Conservation (phyloP, 345 rosid species). For the Cardamine resedifolia region DNA sequence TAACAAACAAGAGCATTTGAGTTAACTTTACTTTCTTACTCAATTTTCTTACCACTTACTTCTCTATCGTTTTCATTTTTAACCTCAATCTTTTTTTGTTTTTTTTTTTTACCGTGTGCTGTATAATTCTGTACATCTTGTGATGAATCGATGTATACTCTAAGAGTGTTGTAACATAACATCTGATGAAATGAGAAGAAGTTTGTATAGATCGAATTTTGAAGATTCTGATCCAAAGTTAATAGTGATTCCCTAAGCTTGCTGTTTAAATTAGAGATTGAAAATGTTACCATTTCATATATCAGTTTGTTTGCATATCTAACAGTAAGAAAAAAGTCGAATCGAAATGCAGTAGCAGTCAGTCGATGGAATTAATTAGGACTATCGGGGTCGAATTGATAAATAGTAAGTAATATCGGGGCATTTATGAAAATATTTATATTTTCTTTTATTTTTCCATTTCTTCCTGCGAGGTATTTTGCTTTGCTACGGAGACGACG, state of each 20-base stretch:
- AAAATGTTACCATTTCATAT: not conserved
- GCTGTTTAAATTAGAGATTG: not conserved
- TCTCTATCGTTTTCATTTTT: not conserved
- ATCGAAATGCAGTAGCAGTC: not conserved
- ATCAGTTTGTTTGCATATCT: no score
- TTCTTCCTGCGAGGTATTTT: not conserved
- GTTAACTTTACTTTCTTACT: conserved; percentile 11
- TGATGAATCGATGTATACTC: not conserved
- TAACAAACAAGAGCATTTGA: conserved; percentile 37
- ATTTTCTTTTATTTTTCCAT: not conserved
- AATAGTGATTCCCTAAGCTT: not conserved
- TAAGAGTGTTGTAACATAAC: not conserved
- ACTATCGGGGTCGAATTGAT: not conserved
- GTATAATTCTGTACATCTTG: conserved; percentile 6
- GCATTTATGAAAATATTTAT: not conserved
- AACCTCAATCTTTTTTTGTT: no score
- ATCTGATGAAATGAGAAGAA: not conserved
- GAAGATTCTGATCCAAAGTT: not conserved
- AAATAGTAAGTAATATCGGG: not conserved
- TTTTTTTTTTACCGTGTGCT: not conserved
- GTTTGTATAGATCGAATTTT: not conserved
- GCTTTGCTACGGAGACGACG: conserved; percentile 1
- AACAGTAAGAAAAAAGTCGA: not conserved
- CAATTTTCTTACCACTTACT: not conserved
- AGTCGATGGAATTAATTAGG: not conserved